phyloP scores from a whole-genome alignment of 163 green algal species.

The Coccomyxa subellipsoidea region DNA sequence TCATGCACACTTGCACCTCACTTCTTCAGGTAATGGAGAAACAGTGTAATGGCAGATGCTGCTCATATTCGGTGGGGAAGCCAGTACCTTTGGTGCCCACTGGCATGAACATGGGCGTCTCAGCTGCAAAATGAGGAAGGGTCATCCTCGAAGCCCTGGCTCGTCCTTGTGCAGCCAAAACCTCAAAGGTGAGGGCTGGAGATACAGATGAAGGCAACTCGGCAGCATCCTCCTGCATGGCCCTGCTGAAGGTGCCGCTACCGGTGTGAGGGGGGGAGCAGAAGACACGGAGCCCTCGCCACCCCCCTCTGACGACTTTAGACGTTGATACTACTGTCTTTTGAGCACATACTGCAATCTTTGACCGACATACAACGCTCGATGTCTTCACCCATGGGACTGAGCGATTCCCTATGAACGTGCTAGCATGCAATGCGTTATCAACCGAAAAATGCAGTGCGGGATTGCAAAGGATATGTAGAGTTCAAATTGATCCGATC shows the following conservation, averaged over 20 bases:
- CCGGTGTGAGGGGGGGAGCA: neutral
- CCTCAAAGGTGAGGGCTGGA: conserved; percentile 43
- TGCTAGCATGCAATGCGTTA: too few relatives aligned
- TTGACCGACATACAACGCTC: too few relatives aligned
- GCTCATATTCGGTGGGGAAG: neutral
- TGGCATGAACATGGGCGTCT: conserved; percentile 99
- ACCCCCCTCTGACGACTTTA: neutral
- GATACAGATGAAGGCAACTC: conserved; percentile 35
- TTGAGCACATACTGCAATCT: neutral
- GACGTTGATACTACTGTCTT: neutral
- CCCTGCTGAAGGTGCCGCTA: rapidly evolving
- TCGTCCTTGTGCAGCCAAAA: conserved; percentile 59
- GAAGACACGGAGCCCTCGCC: neutral
- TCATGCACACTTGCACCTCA: too few relatives aligned
- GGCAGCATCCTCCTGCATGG: neutral
- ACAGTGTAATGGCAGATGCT: neutral
- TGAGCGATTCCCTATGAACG: too few relatives aligned
- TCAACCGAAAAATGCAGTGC: too few relatives aligned
- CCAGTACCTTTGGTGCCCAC: conserved; percentile 88
- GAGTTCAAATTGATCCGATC: too few relatives aligned
- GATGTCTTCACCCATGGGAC: too few relatives aligned
- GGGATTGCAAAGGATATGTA: too few relatives aligned
- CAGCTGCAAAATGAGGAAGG: conserved; percentile 78
- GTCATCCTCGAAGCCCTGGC: conserved; percentile 74
- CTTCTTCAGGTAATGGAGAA: neutral